These are phyloP conservation scores for Entomortierella parvispora DNA, from an alignment of 192 early-diverging fungal genomes.

Conservation along the genomic window DNA sequence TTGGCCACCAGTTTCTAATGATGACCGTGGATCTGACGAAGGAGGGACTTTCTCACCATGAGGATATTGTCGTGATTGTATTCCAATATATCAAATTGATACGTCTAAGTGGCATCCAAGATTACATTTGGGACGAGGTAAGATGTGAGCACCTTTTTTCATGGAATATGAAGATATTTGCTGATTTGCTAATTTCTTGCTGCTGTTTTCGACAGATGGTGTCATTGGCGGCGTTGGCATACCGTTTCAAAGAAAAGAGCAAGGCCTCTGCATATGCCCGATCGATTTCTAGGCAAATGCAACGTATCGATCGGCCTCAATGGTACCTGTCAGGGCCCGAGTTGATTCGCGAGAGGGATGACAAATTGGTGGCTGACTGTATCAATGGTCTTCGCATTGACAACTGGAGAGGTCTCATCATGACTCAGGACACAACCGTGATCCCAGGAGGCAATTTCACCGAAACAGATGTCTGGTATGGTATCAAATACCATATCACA, in stretches of 20 bases:
- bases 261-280: constrained; percentile 70
- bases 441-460: constrained; percentile 55
- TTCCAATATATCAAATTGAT: constrained; percentile 92
- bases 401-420: constrained; percentile 57
- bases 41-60: constrained; percentile 75
- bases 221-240: constrained; percentile 58
- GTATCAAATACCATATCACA: constrained; percentile 76
- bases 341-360: constrained; percentile 68
- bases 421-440: constrained; percentile 9
- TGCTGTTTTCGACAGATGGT: constrained; percentile 38
- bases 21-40: constrained; percentile 79
- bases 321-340: constrained; percentile 72
- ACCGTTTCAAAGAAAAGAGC: constrained; percentile 80
- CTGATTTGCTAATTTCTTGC: no score
- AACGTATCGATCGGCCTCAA: constrained; percentile 71
- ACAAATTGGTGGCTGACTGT: constrained; percentile 67
- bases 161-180: constrained; percentile 54
- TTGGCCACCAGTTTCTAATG: constrained; percentile 78
- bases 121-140: constrained; percentile 86
- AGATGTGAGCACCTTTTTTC: constrained; percentile 57
- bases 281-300: constrained; percentile 74
- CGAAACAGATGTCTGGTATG: constrained; percentile 81
- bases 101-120: constrained; percentile 67
- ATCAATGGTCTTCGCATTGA: constrained; percentile 67
- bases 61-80: constrained; percentile 81